phyloP scores from a whole-genome alignment of 2,329 filamentous ascomycete genomes.

The Ceratocystis cubensis region DNA sequence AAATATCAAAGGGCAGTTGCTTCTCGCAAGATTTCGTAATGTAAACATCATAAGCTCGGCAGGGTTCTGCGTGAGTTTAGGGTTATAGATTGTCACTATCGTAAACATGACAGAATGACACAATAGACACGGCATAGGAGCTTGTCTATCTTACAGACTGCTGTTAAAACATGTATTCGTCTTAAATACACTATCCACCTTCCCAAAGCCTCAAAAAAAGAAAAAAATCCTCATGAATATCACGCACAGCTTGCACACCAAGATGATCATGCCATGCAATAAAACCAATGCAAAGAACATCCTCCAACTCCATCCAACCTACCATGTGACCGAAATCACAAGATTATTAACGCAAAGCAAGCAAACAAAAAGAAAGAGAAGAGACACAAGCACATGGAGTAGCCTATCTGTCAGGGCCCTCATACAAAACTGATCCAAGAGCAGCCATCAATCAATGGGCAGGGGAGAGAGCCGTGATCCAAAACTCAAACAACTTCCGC shows the following conservation, averaged over 20 bases:
- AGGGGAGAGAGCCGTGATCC: neutral
- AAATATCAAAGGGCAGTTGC: neutral
- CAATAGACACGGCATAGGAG: neutral
- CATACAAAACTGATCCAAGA: neutral
- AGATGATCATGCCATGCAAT: conserved; percentile 7
- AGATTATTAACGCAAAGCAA: neutral
- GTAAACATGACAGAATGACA: neutral
- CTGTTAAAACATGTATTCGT: neutral
- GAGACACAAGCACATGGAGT: neutral
- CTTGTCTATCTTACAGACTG: neutral
- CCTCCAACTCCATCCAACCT: neutral
- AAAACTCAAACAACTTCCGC: conserved; percentile 16
- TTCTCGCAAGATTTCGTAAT: neutral
- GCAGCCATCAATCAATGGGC: neutral
- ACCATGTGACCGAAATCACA: neutral
- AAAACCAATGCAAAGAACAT: conserved; percentile 2
- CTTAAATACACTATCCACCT: neutral
- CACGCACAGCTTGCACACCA: neutral
- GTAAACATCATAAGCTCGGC: neutral
- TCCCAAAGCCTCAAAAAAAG: neutral
- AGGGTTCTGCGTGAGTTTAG: neutral
- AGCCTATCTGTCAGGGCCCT: neutral
- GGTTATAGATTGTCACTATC: neutral
- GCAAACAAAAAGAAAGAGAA: neutral
- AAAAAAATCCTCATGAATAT: neutral